Conservation (phyloP, 2,329 filamentous ascomycete species). For the Fusarium zealandicum region DNA sequence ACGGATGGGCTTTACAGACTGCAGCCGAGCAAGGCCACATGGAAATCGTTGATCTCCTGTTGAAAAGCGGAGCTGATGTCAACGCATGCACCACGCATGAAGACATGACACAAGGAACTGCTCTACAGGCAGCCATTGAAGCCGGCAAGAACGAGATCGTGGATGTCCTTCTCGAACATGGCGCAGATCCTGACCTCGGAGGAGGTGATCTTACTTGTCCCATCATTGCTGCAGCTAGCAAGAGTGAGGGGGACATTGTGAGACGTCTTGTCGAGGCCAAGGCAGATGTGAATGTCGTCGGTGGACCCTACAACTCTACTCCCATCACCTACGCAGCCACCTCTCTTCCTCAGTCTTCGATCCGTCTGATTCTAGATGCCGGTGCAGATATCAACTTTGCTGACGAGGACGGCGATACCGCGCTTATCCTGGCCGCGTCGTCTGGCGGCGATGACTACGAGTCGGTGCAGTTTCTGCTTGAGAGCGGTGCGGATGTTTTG, state of each 20-base stretch:
- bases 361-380: constrained; percentile 45
- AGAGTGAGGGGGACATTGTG: constrained; percentile 47
- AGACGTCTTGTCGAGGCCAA: constrained; percentile 46
- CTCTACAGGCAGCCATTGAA: constrained; percentile 51
- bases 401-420: constrained; percentile 47
- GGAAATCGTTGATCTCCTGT: constrained; percentile 46
- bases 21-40: constrained; percentile 47
- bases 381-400: constrained; percentile 49
- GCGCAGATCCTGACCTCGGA: constrained; percentile 49
- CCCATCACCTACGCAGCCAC: constrained; percentile 49
- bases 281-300: constrained; percentile 47
- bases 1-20: constrained; percentile 50
- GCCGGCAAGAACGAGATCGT: constrained; percentile 47
- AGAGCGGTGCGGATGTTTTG: constrained; percentile 20
- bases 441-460: constrained; percentile 39
- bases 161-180: constrained; percentile 46
- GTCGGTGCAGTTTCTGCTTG: constrained; percentile 13
- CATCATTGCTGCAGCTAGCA: constrained; percentile 48
- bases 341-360: constrained; percentile 43
- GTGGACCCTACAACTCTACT: constrained; percentile 45
- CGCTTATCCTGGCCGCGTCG: constrained; percentile 48
- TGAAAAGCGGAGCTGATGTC: constrained; percentile 46
- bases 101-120: constrained; percentile 46
- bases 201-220: constrained; percentile 46
- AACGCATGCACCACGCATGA: constrained; percentile 42